Evolutionary conservation across 2,329 filamentous ascomycete species (phyloP), one percentile per base, ranked within the genome.

Genomic region (Cordyceps pruinosa): DNA sequence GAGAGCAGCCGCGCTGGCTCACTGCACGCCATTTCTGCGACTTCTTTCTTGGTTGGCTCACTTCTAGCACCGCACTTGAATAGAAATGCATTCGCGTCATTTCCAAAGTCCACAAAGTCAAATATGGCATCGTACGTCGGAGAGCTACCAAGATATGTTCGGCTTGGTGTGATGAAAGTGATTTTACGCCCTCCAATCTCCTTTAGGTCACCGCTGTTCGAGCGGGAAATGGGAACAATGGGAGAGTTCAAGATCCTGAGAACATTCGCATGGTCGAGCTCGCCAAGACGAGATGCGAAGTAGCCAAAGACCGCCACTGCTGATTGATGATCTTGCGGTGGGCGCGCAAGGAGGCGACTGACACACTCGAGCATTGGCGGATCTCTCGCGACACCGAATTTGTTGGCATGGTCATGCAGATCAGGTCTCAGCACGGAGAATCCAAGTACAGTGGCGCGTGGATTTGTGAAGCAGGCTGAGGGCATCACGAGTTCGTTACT

Each of bases 101-200:
- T 75, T 0, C 93, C 91, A 73, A 97, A 99, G 68, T 97, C 89
- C 15, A 97, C 92, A 71, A 97, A 99, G 68, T 97, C 91, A 63
- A 99, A 96, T 32, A 99, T 95, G 32, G 96, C 89, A 12, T 84
- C 88, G 65, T 95, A 99, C 8, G 77, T 79, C 2, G 74, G 69
- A 6, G 80, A 84, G 28, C 62, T 86, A 9, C 94, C 94, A 2
- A 99, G 78, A 69, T 96, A 99, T 61, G 88, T 91, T 41, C 85
- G 78, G 46, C 80, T 81, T 5, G 94, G 93, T 17, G 82, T 78
- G 45, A 91, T 78, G 63, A 69, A 64, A 3, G 65, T 63, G 2
- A 66, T 41, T 2, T 52, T 66, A 44, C 65, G 67, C 56, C 68
- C 51, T 41, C 72, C 61, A 58, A 78, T 82, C 58, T 79, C 78